Conservation (phyloP, 2,329 filamentous ascomycete species). For the Colletotrichum musae region DNA sequence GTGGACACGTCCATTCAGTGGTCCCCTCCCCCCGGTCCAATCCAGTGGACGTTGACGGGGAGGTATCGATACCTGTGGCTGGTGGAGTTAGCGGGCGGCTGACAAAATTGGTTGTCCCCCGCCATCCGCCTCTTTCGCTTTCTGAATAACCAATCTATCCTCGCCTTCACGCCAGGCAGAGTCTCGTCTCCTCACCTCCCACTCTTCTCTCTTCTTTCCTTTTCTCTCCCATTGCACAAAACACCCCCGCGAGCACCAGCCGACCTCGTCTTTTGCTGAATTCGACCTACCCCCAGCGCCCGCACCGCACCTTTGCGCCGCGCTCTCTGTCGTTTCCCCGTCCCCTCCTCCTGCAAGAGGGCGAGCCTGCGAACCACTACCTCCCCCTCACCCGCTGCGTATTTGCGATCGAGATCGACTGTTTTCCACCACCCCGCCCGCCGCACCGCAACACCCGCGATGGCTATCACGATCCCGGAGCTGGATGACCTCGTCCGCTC, state of each 20-base stretch:
- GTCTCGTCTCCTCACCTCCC: conserved; percentile 33
- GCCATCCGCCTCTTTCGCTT: conserved; percentile 41
- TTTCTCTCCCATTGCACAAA: conserved; percentile 29
- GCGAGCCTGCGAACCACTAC: conserved; percentile 31
- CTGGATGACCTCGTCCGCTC: conserved; percentile 95
- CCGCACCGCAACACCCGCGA: conserved; percentile 58
- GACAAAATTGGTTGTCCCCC: conserved; percentile 44
- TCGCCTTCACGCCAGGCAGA: conserved; percentile 39
- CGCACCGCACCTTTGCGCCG: conserved; percentile 25
- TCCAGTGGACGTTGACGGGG: no score
- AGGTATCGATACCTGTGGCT: conserved; percentile 42
- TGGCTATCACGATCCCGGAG: conserved; percentile 87
- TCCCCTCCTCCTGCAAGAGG: conserved; percentile 22
- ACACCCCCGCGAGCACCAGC: conserved; percentile 9
- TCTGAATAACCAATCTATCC: conserved; percentile 40
- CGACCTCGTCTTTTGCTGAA: conserved; percentile 12
- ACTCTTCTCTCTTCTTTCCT: conserved; percentile 17
- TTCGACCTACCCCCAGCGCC: conserved; percentile 7
- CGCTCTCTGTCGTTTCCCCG: conserved; percentile 46
- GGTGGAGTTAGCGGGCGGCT: conserved; percentile 43
- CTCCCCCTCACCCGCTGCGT: conserved; percentile 37
- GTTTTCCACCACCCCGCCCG: conserved; percentile 49
- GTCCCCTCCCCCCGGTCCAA: no score
- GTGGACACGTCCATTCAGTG: no score
- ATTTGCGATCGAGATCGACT: conserved; percentile 43